Evolutionary conservation across 140 eudicot genomes (phyloP), one percentile per base, ranked within the genome.

Genomic region (Flaveria floridana): DNA sequence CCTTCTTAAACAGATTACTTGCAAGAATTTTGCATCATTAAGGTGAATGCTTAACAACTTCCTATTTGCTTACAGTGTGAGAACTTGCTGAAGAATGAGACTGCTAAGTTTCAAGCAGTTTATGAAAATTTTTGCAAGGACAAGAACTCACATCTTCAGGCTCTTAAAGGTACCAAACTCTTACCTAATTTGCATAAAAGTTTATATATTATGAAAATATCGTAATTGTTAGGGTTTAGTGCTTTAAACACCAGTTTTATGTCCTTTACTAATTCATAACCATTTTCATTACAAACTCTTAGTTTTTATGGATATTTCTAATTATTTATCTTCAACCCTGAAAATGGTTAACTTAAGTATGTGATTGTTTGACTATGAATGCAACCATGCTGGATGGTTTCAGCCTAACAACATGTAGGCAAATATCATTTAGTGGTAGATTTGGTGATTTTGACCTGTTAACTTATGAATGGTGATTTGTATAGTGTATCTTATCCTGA

Each of bases 91-190:
- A 90, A 90, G 96, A 84, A 84, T 79, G 96, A 94, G 84, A 75
- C 89, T 66, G 82, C 86, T 62, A 94, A 85, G 90, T 94, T 94
- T 68, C 90, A 90, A 81, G 81, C 85, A 78, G 75, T 87, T 34
- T 86, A 80, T 81, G 99, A 94, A 53, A 94, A 68, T 69, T 85
- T 88, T 72, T 70, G 85, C 91, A 90, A 90, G 79, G 99, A 94
- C 73, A 94, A 86, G 73, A 83, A 82, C 76, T 74, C 95, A 68
- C 89, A 94, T 90, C 82, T 90, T 76, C 92, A 94, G 86, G 85
- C 90, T 42, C 76, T 94, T 66, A 89, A 88, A 82, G 97, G 99
- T 94, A 78, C 61, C 39, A 2, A 13, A 61, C 20, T 12, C 76
- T 74, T 74, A 10, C 14, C 41, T 6, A 46, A 39, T 41, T 7